Conservation (phyloP, 1,284 basidiomycete species). For the Fistulina hepatica region DNA sequence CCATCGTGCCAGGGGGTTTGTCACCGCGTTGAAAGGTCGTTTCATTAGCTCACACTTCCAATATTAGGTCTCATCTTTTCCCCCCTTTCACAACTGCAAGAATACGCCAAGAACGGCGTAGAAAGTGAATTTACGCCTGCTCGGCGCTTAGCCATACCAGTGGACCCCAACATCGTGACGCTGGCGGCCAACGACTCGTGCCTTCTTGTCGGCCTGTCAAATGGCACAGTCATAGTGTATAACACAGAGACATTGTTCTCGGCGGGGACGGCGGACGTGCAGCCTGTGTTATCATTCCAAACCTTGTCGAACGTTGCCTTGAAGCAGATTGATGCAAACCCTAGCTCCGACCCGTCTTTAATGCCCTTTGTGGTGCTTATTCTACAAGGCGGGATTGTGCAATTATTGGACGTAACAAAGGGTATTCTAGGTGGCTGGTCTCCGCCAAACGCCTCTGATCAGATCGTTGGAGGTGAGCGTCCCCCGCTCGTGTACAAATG, state of each 20-base stretch:
- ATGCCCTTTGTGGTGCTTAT: conserved; percentile 52
- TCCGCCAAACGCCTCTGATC: conserved; percentile 36
- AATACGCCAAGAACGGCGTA: conserved; percentile 33
- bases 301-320: conserved; percentile 33
- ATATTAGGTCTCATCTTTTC: conserved; percentile 45
- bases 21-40: conserved; percentile 25
- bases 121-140: conserved; percentile 36
- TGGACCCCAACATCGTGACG: conserved; percentile 37
- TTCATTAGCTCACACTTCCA: conserved; percentile 6
- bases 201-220: conserved; percentile 45
- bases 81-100: conserved; percentile 42
- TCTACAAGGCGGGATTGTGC: conserved; percentile 39
- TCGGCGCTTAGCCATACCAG: conserved; percentile 32
- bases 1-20: conserved; percentile 31
- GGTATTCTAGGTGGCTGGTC: conserved; percentile 55
- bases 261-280: conserved; percentile 28
- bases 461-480: conserved; percentile 41
- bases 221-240: conserved; percentile 49
- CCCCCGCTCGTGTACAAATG: neutral
- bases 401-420: conserved; percentile 46
- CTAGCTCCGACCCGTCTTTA: conserved; percentile 39
- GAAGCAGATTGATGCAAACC: conserved; percentile 56
- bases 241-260: conserved; percentile 42
- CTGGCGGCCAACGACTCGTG: conserved; percentile 50
- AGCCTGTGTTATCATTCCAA: conserved; percentile 39